phyloP scores from a whole-genome alignment of 352 stramenopile genomes.

The Phytophthora palmivora region DNA sequence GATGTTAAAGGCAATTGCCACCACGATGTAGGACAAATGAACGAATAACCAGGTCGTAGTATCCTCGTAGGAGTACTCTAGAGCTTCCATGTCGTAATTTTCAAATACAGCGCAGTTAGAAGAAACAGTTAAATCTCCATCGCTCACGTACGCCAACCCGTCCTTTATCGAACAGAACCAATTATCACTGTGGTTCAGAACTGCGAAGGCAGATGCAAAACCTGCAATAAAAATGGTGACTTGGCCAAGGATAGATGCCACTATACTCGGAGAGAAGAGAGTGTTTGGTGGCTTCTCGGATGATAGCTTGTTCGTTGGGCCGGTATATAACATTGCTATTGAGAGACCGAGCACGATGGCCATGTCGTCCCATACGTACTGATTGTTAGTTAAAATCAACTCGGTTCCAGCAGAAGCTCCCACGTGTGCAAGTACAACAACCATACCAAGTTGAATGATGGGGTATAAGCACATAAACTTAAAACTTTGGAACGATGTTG shows the following conservation, averaged over 20 bases:
- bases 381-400: constrained; percentile 64
- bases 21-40: constrained; percentile 58
- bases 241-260: constrained; percentile 58
- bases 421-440: constrained; percentile 38
- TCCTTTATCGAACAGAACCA: constrained; percentile 61
- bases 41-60: constrained; percentile 65
- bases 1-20: constrained; percentile 65
- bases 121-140: constrained; percentile 21
- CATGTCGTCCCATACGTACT: constrained; percentile 70
- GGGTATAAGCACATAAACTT: constrained; percentile 72
- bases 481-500: constrained; percentile 60
- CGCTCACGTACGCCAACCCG: constrained; percentile 30
- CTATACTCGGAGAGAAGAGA: constrained; percentile 57
- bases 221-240: constrained; percentile 53
- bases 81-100: constrained; percentile 45
- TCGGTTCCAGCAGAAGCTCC: constrained; percentile 17
- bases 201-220: constrained; percentile 47
- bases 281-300: constrained; percentile 48
- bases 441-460: constrained; percentile 60
- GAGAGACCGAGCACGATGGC: constrained; percentile 57
- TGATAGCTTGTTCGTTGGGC: constrained; percentile 38
- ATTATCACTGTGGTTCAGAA: constrained; percentile 31
- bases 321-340: constrained; percentile 65
- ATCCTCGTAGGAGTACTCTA: constrained; percentile 52
- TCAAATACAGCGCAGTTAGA: constrained; percentile 49